Evolutionary conservation across 768 basidiomycete species (phyloP), one percentile per base, ranked within the genome.

Genomic region (Termitomyces sp.): DNA sequence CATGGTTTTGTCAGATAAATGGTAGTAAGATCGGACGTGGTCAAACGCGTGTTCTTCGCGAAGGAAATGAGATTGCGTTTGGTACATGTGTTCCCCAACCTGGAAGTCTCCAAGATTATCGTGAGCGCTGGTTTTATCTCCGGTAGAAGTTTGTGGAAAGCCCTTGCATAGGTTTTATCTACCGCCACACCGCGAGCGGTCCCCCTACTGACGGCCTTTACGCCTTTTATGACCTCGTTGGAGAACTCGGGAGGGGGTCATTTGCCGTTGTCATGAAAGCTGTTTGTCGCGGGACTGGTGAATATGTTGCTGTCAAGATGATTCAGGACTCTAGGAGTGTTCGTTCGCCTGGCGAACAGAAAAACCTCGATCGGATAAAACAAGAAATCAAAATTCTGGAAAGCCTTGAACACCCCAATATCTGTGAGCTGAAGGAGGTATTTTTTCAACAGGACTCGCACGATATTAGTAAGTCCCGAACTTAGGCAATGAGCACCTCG

Each of bases 191-290:
- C 12, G 85, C 86, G 6, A 74, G 69, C 32, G 79, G 81, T 0
- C 72, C 75, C 14, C 75, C 81, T 0, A 72, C 71, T 23, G 77
- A 76, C 4, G 87, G 86, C 3, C 71, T 92, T 10, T 83, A 87
- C 67, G 81, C 81, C 1, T 74, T 77, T 56, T 92, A 92, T 69
- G 89, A 91, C 62, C 67, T 91, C 41, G 76, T 79, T 35, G 70
- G 76, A 53, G 87, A 91, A 70, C 82, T 98, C 3, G 96, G 96
- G 55, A 88, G 87, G 65, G 96, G 96, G 9, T 87, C 92, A 2
- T 98, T 97, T 69, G 96, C 94, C 4, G 88, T 88, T 10, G 96
- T 98, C 20, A 82, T 87, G 76, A 91, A 89, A 69, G 94, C 91
- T 1, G 77, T 95, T 48, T 81, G 85, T 64, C 83, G 86, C 10